phyloP scores from a whole-genome alignment of 2,329 filamentous ascomycete genomes.

The Aspergillus tanneri region DNA sequence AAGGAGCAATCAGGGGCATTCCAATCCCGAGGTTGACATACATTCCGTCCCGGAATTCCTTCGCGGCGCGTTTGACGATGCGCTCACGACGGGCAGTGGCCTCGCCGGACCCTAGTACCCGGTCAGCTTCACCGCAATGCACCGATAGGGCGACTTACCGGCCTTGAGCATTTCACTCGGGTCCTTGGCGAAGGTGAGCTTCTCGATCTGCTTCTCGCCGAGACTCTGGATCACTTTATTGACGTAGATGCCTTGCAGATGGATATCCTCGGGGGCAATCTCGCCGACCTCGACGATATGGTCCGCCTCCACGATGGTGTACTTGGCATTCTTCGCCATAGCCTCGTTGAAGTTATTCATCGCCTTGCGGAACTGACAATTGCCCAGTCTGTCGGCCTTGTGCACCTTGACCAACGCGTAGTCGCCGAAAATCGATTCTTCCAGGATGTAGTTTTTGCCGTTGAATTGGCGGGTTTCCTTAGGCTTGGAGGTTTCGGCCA shows the following conservation, averaged over 20 bases:
- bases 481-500: slow-evolving; percentile 67
- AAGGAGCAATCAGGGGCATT: slow-evolving; percentile 78
- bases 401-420: slow-evolving; percentile 74
- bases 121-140: slow-evolving; percentile 44
- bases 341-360: slow-evolving; percentile 72
- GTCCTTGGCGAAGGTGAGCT: slow-evolving; percentile 73
- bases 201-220: slow-evolving; percentile 71
- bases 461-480: slow-evolving; percentile 73
- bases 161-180: slow-evolving; percentile 48
- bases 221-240: slow-evolving; percentile 76
- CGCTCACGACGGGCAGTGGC: slow-evolving; percentile 72
- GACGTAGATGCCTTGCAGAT: slow-evolving; percentile 82
- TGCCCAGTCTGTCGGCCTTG: slow-evolving; percentile 74
- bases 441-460: slow-evolving; percentile 72
- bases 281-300: slow-evolving; percentile 74
- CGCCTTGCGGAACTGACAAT: slow-evolving; percentile 74
- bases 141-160: slow-evolving; percentile 53
- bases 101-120: slow-evolving; percentile 48
- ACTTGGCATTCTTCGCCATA: slow-evolving; percentile 76
- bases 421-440: slow-evolving; percentile 72
- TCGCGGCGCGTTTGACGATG: slow-evolving; percentile 74
- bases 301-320: slow-evolving; percentile 82
- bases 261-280: slow-evolving; percentile 70
- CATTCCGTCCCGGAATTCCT: slow-evolving; percentile 84
- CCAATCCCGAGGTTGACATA: slow-evolving; percentile 85